Evolutionary conservation across 345 rosid species (phyloP).

Genomic region (Jatropha curcas): DNA sequence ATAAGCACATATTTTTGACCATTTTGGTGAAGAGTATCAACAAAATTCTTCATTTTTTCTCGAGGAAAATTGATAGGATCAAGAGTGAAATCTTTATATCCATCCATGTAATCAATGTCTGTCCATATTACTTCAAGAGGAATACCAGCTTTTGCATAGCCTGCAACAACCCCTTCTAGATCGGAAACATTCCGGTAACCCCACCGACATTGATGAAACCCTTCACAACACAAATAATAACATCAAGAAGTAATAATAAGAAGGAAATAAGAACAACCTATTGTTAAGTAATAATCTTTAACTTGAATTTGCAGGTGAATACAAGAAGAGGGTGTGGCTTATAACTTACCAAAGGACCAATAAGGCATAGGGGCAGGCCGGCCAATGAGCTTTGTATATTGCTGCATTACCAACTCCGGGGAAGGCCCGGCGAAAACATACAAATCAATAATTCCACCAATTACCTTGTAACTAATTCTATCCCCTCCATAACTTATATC

Average conservation of each 20-base stretch:
- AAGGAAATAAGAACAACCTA: too few relatives aligned
- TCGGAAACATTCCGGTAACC: conserved; percentile 68
- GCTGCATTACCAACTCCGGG: conserved; percentile 58
- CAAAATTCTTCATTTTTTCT: conserved; percentile 46
- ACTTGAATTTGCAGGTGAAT: too few relatives aligned
- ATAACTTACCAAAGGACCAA: conserved; percentile 66
- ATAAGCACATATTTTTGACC: conserved; percentile 68
- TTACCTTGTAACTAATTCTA: conserved; percentile 58
- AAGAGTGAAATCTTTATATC: conserved; percentile 65
- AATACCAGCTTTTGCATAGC: conserved; percentile 65
- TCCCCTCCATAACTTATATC: conserved; percentile 55
- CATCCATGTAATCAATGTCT: conserved; percentile 82
- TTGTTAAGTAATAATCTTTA: too few relatives aligned
- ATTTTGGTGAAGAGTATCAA: conserved; percentile 49
- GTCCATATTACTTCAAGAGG: conserved; percentile 87
- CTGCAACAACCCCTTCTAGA: conserved; percentile 54
- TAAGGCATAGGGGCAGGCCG: conserved; percentile 80
- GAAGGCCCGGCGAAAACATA: conserved; percentile 56
- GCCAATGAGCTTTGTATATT: conserved; percentile 68
- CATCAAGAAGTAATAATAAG: background rate
- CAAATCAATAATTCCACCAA: conserved; percentile 68
- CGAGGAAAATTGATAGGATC: conserved; percentile 60
- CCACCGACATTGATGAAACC: conserved; percentile 71
- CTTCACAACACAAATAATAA: conserved; percentile 24
- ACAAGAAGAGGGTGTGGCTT: too few relatives aligned